phyloP scores from a whole-genome alignment of 2,329 filamentous ascomycete genomes.

The Aschersonia sp. region DNA sequence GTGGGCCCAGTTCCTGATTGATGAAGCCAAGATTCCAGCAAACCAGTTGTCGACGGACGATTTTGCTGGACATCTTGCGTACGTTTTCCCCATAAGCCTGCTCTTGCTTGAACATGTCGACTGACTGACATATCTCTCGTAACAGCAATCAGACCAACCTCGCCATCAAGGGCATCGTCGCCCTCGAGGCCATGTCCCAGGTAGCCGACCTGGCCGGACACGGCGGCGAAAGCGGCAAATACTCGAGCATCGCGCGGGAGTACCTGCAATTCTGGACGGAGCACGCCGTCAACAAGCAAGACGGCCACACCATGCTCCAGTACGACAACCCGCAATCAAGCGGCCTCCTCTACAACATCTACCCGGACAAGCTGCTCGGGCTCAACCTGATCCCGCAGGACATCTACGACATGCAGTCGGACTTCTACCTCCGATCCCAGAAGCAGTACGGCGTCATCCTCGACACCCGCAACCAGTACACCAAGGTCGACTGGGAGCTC shows the following conservation, averaged over 20 bases:
- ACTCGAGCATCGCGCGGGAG: constrained; percentile 44
- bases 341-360: constrained; percentile 61
- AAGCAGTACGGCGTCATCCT: constrained; percentile 71
- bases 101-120: background rate
- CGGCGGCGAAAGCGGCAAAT: constrained; percentile 40
- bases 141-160: constrained; percentile 60
- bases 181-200: constrained; percentile 66
- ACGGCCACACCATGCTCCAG: constrained; percentile 60
- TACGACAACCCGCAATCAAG: constrained; percentile 51
- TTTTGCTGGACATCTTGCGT: constrained; percentile 53
- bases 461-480: constrained; percentile 67
- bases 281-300: constrained; percentile 54
- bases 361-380: constrained; percentile 61
- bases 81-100: background rate
- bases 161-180: constrained; percentile 72
- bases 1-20: constrained; percentile 68
- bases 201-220: constrained; percentile 50
- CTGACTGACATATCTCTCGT: background rate
- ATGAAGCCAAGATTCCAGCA: constrained; percentile 58
- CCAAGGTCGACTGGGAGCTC: constrained; percentile 81
- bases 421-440: constrained; percentile 60
- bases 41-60: constrained; percentile 75
- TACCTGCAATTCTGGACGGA: constrained; percentile 64
- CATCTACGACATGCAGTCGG: constrained; percentile 64
- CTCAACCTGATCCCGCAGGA: constrained; percentile 62